Conservation (phyloP, 2,329 filamentous ascomycete genomes). For the Alternaria metachromatica region DNA sequence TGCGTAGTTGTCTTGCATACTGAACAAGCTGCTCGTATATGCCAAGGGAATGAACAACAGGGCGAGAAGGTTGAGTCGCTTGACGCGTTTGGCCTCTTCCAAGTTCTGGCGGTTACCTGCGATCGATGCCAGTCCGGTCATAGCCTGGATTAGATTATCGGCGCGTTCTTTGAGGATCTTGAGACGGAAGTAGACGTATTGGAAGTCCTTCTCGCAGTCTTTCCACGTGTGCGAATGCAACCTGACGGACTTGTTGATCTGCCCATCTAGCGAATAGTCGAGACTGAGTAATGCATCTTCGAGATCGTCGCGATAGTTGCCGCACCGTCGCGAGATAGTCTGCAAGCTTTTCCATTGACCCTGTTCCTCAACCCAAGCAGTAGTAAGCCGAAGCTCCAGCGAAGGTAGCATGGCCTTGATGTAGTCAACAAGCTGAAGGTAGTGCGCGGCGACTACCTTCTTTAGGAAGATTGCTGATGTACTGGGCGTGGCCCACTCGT, state of each 20-base stretch:
- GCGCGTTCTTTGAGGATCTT: slow-evolving; percentile 43
- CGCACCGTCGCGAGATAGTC: slow-evolving; percentile 43
- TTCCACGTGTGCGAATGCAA: slow-evolving; percentile 23
- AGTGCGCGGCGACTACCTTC: slow-evolving; percentile 45
- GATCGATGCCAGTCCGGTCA: slow-evolving; percentile 44
- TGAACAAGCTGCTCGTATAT: slow-evolving; percentile 42
- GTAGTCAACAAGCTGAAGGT: slow-evolving; percentile 43
- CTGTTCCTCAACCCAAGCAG: slow-evolving; percentile 43
- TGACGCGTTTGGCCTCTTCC: slow-evolving; percentile 45
- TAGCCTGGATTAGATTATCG: slow-evolving; percentile 42
- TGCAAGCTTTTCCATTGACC: slow-evolving; percentile 44
- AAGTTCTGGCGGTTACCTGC: slow-evolving; percentile 44
- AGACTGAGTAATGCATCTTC: slow-evolving; percentile 42
- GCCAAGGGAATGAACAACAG: slow-evolving; percentile 45
- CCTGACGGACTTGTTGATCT: not conserved
- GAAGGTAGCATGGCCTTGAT: slow-evolving; percentile 46
- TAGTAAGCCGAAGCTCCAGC: slow-evolving; percentile 40
- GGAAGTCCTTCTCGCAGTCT: slow-evolving; percentile 39
- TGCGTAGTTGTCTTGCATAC: slow-evolving; percentile 42
- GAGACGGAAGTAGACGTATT: slow-evolving; percentile 43
- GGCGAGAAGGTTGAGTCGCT: slow-evolving; percentile 42
- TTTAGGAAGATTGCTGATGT: slow-evolving; percentile 39
- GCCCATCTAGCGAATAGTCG: slow-evolving; percentile 28
- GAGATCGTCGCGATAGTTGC: slow-evolving; percentile 46
- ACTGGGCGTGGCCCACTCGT: slow-evolving; percentile 29